phyloP scores from a whole-genome alignment of 331 rosid species.

The Quercus tomentella region DNA sequence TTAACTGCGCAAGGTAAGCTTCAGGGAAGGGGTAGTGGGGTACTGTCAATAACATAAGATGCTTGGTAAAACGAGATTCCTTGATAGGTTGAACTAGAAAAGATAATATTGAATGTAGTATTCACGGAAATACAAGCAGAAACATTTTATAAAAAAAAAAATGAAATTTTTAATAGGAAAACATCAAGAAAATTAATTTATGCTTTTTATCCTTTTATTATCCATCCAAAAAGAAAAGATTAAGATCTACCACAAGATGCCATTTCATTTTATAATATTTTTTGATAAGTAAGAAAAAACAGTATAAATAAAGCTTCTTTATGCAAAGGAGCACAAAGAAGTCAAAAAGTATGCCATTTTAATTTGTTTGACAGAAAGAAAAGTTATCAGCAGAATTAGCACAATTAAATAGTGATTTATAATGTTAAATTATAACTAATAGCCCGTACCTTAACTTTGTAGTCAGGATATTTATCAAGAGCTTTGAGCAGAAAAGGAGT shows the following conservation, averaged over 20 bases:
- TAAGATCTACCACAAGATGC: too few species aligned
- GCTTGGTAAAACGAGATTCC: neutral
- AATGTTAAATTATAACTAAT: neutral
- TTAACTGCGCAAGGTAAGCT: too few species aligned
- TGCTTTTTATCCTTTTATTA: too few species aligned
- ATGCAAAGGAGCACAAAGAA: too few species aligned
- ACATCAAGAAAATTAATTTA: too few species aligned
- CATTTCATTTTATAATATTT: too few species aligned
- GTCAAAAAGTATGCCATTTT: neutral
- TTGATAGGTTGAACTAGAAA: neutral
- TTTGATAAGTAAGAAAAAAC: too few species aligned
- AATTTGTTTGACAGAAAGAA: neutral
- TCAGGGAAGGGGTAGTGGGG: too few species aligned
- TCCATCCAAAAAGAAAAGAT: too few species aligned
- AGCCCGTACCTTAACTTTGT: conserved; percentile 57
- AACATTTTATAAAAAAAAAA: neutral
- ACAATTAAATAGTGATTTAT: neutral
- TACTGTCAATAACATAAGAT: neutral
- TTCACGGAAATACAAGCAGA: neutral
- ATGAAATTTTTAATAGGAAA: neutral
- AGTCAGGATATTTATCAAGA: conserved; percentile 75
- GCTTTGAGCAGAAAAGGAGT: conserved; percentile 77
- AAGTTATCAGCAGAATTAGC: neutral
- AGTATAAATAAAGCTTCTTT: too few species aligned
- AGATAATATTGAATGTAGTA: neutral